Percentiles rank a stretch among this genome's conserved stretches.
phyloP scores from a whole-genome alignment of 495 filamentous ascomycete genomes.

The Neurospora sublineolata region DNA sequence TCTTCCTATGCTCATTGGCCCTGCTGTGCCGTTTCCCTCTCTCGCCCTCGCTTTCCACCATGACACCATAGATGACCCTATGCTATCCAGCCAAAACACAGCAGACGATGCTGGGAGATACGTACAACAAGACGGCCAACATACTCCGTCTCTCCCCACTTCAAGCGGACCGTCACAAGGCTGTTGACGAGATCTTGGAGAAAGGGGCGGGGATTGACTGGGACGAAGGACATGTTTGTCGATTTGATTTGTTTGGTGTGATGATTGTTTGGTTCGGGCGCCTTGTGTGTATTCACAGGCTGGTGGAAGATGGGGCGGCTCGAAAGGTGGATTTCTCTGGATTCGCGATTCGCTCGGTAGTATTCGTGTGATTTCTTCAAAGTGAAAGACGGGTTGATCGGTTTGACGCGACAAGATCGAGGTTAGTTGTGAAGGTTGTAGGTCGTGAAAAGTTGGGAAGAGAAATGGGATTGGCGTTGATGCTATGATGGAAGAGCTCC shows the following conservation, averaged over 20 bases:
- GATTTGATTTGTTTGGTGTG: background rate
- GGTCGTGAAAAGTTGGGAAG: background rate
- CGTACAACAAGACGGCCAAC: conserved; percentile 67
- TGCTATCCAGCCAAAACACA: background rate
- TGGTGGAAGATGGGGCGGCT: background rate
- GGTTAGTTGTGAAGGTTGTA: background rate
- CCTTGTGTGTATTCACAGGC: background rate
- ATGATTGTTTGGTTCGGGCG: background rate
- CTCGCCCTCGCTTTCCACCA: background rate
- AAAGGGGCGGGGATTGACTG: conserved; percentile 24
- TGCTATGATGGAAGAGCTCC: background rate
- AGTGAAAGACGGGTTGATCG: background rate
- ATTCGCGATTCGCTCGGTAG: background rate
- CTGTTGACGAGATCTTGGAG: conserved; percentile 54
- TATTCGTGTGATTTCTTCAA: background rate
- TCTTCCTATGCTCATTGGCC: background rate
- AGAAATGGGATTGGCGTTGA: background rate
- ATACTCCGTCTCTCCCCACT: conserved; percentile 98
- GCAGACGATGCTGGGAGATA: background rate
- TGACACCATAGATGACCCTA: background rate
- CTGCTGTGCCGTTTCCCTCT: background rate
- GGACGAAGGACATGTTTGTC: conserved; percentile 21
- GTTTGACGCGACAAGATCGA: background rate
- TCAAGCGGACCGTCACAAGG: conserved; percentile 80
- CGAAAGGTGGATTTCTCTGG: background rate